Evolutionary conservation across 2,329 filamentous ascomycete species (phyloP), one percentile per base, ranked within the genome.

Genomic region (Penicillium verrucosum): DNA sequence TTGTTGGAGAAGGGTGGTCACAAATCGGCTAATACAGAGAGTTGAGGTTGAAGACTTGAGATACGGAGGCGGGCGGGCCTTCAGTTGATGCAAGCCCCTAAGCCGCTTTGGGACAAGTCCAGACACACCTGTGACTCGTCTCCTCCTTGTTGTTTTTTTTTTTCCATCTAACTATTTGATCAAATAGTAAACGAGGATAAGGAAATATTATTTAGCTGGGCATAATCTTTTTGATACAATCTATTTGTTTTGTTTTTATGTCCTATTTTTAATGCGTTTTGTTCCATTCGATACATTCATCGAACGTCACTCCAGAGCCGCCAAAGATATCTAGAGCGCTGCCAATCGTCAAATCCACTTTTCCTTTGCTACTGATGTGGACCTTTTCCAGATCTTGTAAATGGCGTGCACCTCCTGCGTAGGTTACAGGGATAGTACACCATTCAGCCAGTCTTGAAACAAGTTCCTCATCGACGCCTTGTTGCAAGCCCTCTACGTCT

Each of bases 241-340:
- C 16, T 52, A 46, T 30, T 48, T 6, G 1, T 70, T 63, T 76
- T 67, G 43, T 59, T 60, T 54, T 54, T 73, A 8, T 76, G 70
- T 96, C 96, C 92, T 92, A 97, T 60, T 51, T 32, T 65, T 42
- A 74, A 64, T 77, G 70, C 29, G 62, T 61, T 51, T 74, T 77
- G 71, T 97, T 97, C 94, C 94, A 99, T 65, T 81, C 79, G 36
- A 96, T 87, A 72, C 93, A 97, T 56, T 97, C 92, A 34, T 89
- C 87, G 70, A 97, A 92, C 60, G 83, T 90, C 52, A 97, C 91
- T 1, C 90, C 89, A 18, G 80, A 85, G 1, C 94, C 94, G 9
- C 94, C 94, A 73, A 99, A 99, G 63, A 96, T 92, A 76, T 99
- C 94, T 67, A 99, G 77, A 1, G 94, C 94, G 72, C 94, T 97